Evolutionary conservation across 768 basidiomycete genomes (phyloP), one percentile per base, ranked within the genome.

Genomic region (Hortiboletus campestris): DNA sequence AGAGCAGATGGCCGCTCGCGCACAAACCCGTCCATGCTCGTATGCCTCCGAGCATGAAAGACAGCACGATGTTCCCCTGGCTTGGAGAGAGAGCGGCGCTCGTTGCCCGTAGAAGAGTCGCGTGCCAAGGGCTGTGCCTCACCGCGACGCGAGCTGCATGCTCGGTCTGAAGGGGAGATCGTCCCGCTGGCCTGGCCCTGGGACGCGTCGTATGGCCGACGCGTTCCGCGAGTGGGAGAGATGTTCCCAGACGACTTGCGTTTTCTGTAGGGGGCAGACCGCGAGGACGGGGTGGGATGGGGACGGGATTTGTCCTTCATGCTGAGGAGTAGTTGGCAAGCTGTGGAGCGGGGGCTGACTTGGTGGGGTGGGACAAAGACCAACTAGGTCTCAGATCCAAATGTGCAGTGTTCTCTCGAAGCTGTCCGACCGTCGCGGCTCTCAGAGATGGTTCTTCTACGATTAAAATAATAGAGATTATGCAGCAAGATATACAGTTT

Each of bases 251-350:
- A 53, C 2, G 38, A 14, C 42, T 49, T 60, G 51, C 48, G 55
- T 53, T 55, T 67, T 42, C 49, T 62, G 59, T 69, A 67, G 1
- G 64, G 67, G 22, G 39, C 58, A 17, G 59, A 3, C 14, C 53
- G 59, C 28, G 43, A 42, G 49, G 62, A 42, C 2, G 44, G 25
- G 20, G 35, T 17, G 8, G 60, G 55, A 39, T 47, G 58, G 47
- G 56, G 57, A 60, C 62, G 64, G 19, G 62, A 50, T 16, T 52
- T 48, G 65, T 60, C 66, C 62, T 62, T 67, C 66, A 69, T 67
- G 65, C 35, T 54, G 47, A 54, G 28, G 36, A 42, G 48, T 29
- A 10, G 46, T 28, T 25, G 25, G 25, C 57, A 65, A 53, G 51
- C 41, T 29, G 16, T 25, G 25, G 25, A 48, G 32, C n/a, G 17